Conservation (phyloP, 495 filamentous ascomycete genomes). For the Cercophora newfieldiana region DNA sequence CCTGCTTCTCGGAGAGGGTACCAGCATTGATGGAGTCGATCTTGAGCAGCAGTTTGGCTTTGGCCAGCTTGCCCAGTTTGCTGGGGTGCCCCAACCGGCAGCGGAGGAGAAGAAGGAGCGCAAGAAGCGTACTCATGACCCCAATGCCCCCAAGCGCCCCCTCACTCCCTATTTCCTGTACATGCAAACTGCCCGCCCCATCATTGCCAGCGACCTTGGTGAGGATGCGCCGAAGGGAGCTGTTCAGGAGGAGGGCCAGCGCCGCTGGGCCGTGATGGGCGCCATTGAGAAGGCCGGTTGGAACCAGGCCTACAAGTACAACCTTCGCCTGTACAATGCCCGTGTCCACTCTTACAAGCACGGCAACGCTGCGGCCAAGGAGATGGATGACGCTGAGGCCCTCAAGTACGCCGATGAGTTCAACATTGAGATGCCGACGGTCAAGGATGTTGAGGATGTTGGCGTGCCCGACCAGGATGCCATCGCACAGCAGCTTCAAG, state of each 20-base stretch:
- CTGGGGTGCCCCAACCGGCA: slow-evolving; percentile 32
- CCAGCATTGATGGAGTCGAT: slow-evolving; percentile 40
- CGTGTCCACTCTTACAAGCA: slow-evolving; percentile 73
- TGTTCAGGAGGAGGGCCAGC: slow-evolving; percentile 77
- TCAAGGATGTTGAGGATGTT: slow-evolving; percentile 50
- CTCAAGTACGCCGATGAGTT: slow-evolving; percentile 56
- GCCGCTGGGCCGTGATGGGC: slow-evolving; percentile 76
- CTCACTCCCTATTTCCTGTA: slow-evolving; percentile 93
- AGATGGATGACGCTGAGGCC: slow-evolving; percentile 61
- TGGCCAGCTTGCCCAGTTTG: slow-evolving; percentile 40
- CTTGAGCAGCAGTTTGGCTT: slow-evolving; percentile 14
- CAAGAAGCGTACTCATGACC: slow-evolving; percentile 85
- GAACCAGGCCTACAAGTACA: slow-evolving; percentile 73
- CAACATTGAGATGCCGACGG: slow-evolving; percentile 44
- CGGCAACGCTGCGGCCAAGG: slow-evolving; percentile 61
- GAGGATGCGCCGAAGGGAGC: slow-evolving; percentile 69
- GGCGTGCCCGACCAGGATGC: slow-evolving; percentile 58
- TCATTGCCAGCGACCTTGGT: slow-evolving; percentile 76
- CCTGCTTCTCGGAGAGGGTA: slow-evolving; percentile 67
- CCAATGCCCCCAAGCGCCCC: slow-evolving; percentile 91
- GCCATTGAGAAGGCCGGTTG: slow-evolving; percentile 71
- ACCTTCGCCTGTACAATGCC: slow-evolving; percentile 71
- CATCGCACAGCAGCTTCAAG: slow-evolving; percentile 56
- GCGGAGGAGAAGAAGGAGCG: slow-evolving; percentile 75
- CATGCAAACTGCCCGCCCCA: slow-evolving; percentile 76